These are phyloP conservation scores for Exophiala oligosperma DNA, from an alignment of 2,329 filamentous ascomycete genomes.

Conservation along the genomic window DNA sequence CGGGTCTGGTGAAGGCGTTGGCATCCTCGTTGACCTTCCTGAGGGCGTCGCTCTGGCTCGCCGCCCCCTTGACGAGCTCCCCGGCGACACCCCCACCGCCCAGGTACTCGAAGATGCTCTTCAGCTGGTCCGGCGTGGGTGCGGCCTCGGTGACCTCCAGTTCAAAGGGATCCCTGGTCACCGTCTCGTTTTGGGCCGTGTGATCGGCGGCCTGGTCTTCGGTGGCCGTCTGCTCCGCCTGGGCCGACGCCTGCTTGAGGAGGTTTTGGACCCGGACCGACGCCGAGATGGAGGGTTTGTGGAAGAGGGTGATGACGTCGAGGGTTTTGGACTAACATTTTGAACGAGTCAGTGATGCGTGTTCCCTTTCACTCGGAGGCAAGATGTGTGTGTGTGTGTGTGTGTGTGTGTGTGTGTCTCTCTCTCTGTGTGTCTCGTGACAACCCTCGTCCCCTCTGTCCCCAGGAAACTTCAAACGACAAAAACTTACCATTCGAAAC, in stretches of 20 bases:
- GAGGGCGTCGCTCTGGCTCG: slow-evolving; percentile 72
- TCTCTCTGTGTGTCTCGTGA: neutral
- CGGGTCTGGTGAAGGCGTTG: slow-evolving; percentile 69
- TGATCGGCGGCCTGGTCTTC: slow-evolving; percentile 73
- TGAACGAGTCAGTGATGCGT: neutral
- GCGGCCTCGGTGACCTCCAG: slow-evolving; percentile 77
- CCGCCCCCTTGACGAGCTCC: slow-evolving; percentile 74
- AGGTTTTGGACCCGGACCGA: slow-evolving; percentile 73
- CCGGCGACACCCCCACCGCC: slow-evolving; percentile 57
- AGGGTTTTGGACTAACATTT: slow-evolving; percentile 64
- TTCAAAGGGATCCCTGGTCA: slow-evolving; percentile 72
- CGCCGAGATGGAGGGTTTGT: slow-evolving; percentile 72
- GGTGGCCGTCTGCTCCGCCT: slow-evolving; percentile 66
- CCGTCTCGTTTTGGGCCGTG: slow-evolving; percentile 55
- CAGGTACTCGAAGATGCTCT: slow-evolving; percentile 81
- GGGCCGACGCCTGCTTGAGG: slow-evolving; percentile 77
- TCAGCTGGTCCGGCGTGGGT: slow-evolving; percentile 80
- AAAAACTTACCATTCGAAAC: slow-evolving; percentile 21
- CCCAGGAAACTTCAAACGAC: no score
- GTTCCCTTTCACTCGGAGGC: no score
- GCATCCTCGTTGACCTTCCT: slow-evolving; percentile 71
- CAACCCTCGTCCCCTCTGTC: no score
- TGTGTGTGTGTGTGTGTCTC: neutral
- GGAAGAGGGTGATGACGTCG: slow-evolving; percentile 95
- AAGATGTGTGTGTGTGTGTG: no score